Base-by-base conservation (phyloP, 1,284 basidiomycete species). In the Malassezia japonica region DNA sequence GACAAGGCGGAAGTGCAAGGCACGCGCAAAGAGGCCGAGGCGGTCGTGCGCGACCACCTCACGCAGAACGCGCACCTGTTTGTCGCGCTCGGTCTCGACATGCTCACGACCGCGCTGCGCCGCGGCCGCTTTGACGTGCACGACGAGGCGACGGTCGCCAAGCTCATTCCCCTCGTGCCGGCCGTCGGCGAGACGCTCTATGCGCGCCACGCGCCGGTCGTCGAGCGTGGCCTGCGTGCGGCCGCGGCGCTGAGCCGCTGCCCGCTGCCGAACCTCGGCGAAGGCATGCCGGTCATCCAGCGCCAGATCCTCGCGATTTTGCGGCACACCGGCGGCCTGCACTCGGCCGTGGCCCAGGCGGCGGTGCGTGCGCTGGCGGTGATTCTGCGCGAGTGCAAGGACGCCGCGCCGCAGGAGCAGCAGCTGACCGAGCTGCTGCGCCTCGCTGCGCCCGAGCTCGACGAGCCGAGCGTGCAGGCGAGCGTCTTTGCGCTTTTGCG, bases 121-220 rank as follows among this genome's bases (percentile, higher is more conserved):
- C 81, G 88, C 10, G 83, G 83, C 58, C 83, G 83, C 27, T 94
- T 96, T 65, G 84, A 92, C 70, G 84, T 92, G 70, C 80, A 81
- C 25, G 82, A 94, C 62, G 63, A 78, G 3, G 76, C 80, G 21
- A 79, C 86, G 40, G 78, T 91, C 42, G 77, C 84, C 10, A 83
- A 88, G 35, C 78, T 98, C 20, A 87, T 92, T 48, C 81, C 87
- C 0, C 84, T 96, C 76, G 83, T 95, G 16, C 78, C 82, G 31
- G 81, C 85, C 10, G 85, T 96, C 42, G 94, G 91, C 29, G 92
- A 98, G 70, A 86, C 87, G 0, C 80, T 98, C 0, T 96, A 95
- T 73, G 86, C 91, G 5, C 82, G 80, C 31, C 84, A 84, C 44
- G 80, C 84, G 6, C 77, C 82, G 13, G 86, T 98, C 13, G 77